phyloP scores from a whole-genome alignment of 2,329 filamentous ascomycete genomes.

The Calonectria fujianensis region DNA sequence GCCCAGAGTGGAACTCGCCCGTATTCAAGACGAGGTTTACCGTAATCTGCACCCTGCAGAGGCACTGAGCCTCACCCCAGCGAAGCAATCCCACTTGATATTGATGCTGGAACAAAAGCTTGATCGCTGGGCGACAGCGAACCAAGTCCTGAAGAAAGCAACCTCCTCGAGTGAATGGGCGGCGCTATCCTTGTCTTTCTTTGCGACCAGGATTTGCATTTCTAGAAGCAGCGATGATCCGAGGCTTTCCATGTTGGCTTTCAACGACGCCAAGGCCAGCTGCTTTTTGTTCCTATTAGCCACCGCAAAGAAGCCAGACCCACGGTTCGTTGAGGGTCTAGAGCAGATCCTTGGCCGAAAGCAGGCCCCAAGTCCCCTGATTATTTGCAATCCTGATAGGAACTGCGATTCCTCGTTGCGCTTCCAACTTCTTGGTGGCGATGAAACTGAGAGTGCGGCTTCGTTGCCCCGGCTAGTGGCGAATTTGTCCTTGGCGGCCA shows the following conservation, averaged over 20 bases:
- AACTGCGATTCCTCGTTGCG: background rate
- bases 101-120: slow-evolving; percentile 46
- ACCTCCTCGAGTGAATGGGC: slow-evolving; percentile 37
- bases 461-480: slow-evolving; percentile 47
- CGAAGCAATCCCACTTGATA: slow-evolving; percentile 39
- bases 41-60: slow-evolving; percentile 43
- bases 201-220: slow-evolving; percentile 51
- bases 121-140: slow-evolving; percentile 48
- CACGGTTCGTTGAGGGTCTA: slow-evolving; percentile 40
- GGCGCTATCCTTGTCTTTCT: slow-evolving; percentile 47
- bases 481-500: slow-evolving; percentile 50
- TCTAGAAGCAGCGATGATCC: slow-evolving; percentile 34
- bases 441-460: slow-evolving; percentile 34
- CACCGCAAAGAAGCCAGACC: slow-evolving; percentile 45
- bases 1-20: slow-evolving; percentile 50
- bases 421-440: slow-evolving; percentile 6
- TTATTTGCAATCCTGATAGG: slow-evolving; percentile 16
- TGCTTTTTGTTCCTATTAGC: slow-evolving; percentile 51
- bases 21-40: slow-evolving; percentile 52
- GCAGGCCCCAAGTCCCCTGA: slow-evolving; percentile 9
- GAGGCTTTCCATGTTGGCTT: slow-evolving; percentile 22
- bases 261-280: slow-evolving; percentile 50
- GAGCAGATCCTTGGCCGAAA: slow-evolving; percentile 42
- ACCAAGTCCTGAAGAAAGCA: slow-evolving; percentile 43
- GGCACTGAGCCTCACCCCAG: slow-evolving; percentile 32